phyloP scores from a whole-genome alignment of 2,329 filamentous ascomycete species.

The Conoideocrella luteorostrata region DNA sequence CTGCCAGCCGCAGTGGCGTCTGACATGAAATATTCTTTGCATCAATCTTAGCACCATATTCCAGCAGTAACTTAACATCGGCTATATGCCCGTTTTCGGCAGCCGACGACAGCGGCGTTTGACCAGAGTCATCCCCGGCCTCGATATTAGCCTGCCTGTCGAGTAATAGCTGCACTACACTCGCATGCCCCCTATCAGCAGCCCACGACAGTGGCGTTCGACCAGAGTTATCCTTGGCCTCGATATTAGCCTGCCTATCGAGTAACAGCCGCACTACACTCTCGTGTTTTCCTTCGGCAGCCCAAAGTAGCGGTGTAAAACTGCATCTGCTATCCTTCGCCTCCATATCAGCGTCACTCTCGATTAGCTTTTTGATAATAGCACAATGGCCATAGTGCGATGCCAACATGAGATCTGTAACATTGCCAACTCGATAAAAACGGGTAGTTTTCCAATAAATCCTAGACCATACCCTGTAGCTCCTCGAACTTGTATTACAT shows the following conservation, averaged over 20 bases:
- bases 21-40: too few species aligned
- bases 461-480: too few species aligned
- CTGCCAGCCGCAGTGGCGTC: neutral
- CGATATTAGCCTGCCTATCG: neutral
- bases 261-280: neutral
- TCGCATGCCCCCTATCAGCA: neutral
- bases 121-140: neutral
- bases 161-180: neutral
- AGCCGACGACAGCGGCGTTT: constrained; percentile 4
- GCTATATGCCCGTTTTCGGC: neutral
- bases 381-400: too few species aligned
- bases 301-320: neutral
- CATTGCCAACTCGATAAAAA: too few species aligned
- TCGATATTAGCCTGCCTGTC: constrained; percentile 1
- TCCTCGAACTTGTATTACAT: too few species aligned
- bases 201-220: neutral
- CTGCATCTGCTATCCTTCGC: neutral
- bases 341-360: neutral
- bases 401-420: too few species aligned
- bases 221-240: neutral
- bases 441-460: too few species aligned
- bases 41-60: too few species aligned
- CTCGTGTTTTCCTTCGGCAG: neutral
- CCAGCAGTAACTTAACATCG: neutral
- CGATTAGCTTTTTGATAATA: too few species aligned